Conservation (phyloP, 768 basidiomycete species). For the Calocera viscosa region DNA sequence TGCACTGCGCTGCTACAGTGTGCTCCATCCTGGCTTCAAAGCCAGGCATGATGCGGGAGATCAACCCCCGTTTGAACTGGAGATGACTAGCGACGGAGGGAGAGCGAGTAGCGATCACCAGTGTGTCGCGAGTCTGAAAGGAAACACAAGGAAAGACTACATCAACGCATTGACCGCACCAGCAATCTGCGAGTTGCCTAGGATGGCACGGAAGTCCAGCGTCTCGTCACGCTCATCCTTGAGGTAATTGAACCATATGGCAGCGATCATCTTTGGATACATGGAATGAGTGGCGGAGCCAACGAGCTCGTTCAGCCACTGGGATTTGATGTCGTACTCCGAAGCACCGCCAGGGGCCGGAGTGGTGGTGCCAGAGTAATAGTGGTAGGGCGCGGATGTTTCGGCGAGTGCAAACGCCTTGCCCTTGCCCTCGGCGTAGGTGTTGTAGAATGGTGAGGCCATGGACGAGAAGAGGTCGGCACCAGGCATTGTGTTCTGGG, state of each 20-base stretch:
- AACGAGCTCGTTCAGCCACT: conserved; percentile 14
- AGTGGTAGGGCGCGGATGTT: conserved; percentile 15
- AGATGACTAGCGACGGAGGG: no score
- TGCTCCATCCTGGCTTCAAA: no score
- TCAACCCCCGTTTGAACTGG: no score
- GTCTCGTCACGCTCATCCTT: conserved; percentile 6
- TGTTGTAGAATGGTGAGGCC: neutral
- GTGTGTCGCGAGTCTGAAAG: no score
- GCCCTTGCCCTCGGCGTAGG: conserved; percentile 10
- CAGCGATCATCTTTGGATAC: conserved; percentile 17
- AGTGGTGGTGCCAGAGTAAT: conserved; percentile 13
- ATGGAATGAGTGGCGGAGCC: conserved; percentile 10
- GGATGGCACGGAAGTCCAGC: neutral
- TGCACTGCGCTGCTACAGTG: no score
- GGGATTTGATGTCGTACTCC: conserved; percentile 14
- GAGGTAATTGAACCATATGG: conserved; percentile 16
- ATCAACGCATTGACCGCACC: neutral
- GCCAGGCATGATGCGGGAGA: no score
- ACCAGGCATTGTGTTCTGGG: conserved; percentile 8
- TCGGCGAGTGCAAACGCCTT: conserved; percentile 15
- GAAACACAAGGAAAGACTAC: neutral
- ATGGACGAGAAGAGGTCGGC: conserved; percentile 1
- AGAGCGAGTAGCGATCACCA: no score
- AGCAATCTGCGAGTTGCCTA: neutral
- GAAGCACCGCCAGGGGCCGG: conserved; percentile 4